Evolutionary conservation across 345 rosid genomes (phyloP).

Genomic region (Lepidium aucheri): DNA sequence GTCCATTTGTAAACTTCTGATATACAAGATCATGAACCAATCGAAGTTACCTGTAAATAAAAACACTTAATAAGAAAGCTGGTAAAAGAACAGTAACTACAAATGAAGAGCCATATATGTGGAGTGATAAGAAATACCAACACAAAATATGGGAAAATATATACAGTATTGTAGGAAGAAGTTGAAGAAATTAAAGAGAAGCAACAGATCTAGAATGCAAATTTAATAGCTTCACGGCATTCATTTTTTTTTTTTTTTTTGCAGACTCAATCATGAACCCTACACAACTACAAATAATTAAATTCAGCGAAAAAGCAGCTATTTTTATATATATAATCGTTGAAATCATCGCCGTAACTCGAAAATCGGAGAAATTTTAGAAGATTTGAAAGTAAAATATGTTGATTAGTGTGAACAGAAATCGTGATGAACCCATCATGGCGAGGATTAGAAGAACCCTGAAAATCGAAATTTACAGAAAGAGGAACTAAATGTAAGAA

Average conservation of each 20-base stretch:
- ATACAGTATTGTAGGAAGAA: neutral
- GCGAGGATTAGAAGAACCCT: neutral
- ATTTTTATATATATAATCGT: neutral
- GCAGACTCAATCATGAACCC: constrained; percentile 22
- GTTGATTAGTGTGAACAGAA: neutral
- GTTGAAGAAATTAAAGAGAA: neutral
- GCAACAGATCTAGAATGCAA: constrained; percentile 7
- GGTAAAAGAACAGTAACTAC: neutral
- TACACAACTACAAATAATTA: constrained; percentile 12
- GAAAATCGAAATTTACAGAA: neutral
- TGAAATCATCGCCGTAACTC: neutral
- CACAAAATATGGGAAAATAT: neutral
- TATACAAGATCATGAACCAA: neutral
- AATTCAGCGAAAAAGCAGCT: neutral
- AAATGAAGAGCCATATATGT: neutral
- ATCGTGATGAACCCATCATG: neutral
- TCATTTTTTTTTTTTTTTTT: neutral
- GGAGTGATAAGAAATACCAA: neutral
- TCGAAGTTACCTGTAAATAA: constrained; percentile 1
- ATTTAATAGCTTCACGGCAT: neutral
- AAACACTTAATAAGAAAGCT: neutral
- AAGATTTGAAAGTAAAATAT: neutral
- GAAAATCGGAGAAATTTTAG: neutral
- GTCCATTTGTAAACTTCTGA: neutral
- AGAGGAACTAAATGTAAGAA: neutral